A percentile compares a stretch with the other conserved stretches of the same genome.
Evolutionary conservation across 805 yeast species (phyloP).

Genomic region (Candida easanensis): DNA sequence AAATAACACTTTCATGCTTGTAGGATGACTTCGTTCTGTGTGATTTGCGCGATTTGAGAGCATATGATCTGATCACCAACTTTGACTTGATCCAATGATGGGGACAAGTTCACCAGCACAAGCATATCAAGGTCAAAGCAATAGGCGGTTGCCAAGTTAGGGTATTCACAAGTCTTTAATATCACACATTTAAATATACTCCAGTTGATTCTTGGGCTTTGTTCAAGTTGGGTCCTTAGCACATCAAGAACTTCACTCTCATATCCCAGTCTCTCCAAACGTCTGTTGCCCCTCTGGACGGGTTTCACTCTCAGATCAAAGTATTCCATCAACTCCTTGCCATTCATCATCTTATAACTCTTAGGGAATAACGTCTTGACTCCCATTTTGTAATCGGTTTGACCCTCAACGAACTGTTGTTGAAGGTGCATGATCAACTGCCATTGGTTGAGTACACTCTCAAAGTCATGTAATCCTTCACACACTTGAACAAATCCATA

Average conservation of each 20-base stretch:
- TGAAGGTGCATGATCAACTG: conserved; percentile 13
- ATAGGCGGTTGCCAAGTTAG: conserved; percentile 8
- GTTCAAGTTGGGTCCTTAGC: conserved; percentile 1
- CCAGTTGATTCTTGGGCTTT: conserved; percentile 3
- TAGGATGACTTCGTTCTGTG: conserved; percentile 8
- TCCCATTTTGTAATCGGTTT: conserved; percentile 16
- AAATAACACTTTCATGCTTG: conserved; percentile 5
- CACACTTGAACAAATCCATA: conserved; percentile 7
- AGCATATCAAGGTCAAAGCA: conserved; percentile 14
- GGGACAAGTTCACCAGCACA: conserved; percentile 7
- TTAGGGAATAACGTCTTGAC: conserved; percentile 11
- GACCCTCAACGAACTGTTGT: conserved; percentile 9
- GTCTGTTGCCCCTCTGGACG: conserved; percentile 1
- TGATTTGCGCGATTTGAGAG: conserved; percentile 9
- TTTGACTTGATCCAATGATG: conserved; percentile 7
- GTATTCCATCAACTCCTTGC: conserved; percentile 5
- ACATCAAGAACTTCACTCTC: not conserved
- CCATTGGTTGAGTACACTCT: conserved; percentile 16
- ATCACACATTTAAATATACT: conserved; percentile 14
- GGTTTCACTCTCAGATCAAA: conserved; percentile 11
- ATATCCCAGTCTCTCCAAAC: not conserved
- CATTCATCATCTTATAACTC: conserved; percentile 4
- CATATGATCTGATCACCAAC: conserved; percentile 19
- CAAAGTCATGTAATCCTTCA: conserved; percentile 13
- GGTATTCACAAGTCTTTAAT: not conserved